Conservation (phyloP, 192 early-diverging fungal genomes). For the Coemansia asiatica region DNA sequence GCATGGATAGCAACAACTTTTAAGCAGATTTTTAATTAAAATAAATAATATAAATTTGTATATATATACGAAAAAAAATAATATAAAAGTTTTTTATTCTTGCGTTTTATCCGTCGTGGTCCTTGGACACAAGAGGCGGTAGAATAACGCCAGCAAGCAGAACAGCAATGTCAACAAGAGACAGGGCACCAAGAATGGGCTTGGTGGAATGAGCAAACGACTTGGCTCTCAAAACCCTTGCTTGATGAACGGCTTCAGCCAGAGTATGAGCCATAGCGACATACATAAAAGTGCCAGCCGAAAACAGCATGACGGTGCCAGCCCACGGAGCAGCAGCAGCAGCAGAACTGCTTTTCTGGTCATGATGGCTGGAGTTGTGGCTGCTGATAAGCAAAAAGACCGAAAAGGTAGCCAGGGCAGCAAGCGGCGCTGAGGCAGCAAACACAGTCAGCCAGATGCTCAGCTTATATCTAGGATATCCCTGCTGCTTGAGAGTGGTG, state of each 20-base stretch:
- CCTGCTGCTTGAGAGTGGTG: slow-evolving; percentile 81
- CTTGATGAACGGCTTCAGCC: slow-evolving; percentile 61
- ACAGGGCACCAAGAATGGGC: slow-evolving; percentile 29
- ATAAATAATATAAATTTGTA: not conserved
- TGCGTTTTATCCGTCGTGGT: slow-evolving; percentile 33
- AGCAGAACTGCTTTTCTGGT: slow-evolving; percentile 19
- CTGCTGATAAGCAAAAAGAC: slow-evolving; percentile 23
- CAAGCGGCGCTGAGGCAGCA: slow-evolving; percentile 80
- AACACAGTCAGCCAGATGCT: slow-evolving; percentile 78
- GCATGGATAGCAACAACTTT: not conserved
- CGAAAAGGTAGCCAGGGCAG: slow-evolving; percentile 64
- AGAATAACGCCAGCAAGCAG: slow-evolving; percentile 57
- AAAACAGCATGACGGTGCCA: slow-evolving; percentile 74
- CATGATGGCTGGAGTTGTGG: not conserved
- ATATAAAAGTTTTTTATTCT: not conserved
- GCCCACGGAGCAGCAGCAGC: slow-evolving; percentile 77
- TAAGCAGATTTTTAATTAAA: not conserved
- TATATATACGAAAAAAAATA: not conserved
- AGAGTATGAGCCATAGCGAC: slow-evolving; percentile 86
- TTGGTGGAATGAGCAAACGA: slow-evolving; percentile 2
- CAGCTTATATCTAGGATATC: slow-evolving; percentile 63
- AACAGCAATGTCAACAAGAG: slow-evolving; percentile 44
- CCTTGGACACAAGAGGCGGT: slow-evolving; percentile 53
- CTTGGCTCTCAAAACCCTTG: slow-evolving; percentile 27
- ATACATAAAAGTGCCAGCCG: slow-evolving; percentile 88